These are phyloP conservation scores for Kwoniella dejecticola DNA, from an alignment of 768 basidiomycete genomes.

Conservation along the genomic window DNA sequence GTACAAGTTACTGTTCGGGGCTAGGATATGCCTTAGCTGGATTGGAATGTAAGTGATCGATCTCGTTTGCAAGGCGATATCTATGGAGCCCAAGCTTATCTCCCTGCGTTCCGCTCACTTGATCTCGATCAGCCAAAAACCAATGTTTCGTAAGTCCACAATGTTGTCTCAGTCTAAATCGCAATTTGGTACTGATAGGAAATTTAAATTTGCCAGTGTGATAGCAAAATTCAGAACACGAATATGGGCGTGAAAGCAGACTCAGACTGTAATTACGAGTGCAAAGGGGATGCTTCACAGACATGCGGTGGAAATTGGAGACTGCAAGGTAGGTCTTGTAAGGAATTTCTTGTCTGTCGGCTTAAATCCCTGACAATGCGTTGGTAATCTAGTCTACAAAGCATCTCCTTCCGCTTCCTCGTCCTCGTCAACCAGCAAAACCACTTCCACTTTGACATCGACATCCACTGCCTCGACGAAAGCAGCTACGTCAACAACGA, in stretches of 20 bases:
- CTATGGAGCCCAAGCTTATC: too few relatives aligned
- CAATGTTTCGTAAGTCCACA: conserved; percentile 33
- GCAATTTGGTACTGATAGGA: background rate
- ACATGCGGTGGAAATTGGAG: conserved; percentile 26
- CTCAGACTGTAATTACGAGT: conserved; percentile 18
- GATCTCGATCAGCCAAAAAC: conserved; percentile 21
- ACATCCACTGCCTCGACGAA: background rate
- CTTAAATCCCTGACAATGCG: background rate
- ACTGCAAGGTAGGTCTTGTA: conserved; percentile 18
- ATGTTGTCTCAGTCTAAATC: background rate
- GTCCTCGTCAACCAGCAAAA: background rate
- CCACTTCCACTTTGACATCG: background rate
- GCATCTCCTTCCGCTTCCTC: background rate
- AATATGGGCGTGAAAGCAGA: conserved; percentile 1
- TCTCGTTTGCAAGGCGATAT: too few relatives aligned
- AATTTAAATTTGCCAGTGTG: conserved; percentile 20
- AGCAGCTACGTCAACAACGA: conserved; percentile 8
- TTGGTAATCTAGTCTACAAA: background rate
- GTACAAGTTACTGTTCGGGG: conserved; percentile 29
- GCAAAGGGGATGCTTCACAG: conserved; percentile 22
- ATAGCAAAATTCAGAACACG: conserved; percentile 19
- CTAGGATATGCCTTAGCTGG: conserved; percentile 35
- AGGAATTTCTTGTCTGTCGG: background rate
- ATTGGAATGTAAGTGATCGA: conserved; percentile 33
- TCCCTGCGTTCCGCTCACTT: too few relatives aligned